Percentiles rank a stretch among this genome's conserved stretches.
Evolutionary conservation across 306 rosid genomes (phyloP).

Genomic region (Trifolium repens): DNA sequence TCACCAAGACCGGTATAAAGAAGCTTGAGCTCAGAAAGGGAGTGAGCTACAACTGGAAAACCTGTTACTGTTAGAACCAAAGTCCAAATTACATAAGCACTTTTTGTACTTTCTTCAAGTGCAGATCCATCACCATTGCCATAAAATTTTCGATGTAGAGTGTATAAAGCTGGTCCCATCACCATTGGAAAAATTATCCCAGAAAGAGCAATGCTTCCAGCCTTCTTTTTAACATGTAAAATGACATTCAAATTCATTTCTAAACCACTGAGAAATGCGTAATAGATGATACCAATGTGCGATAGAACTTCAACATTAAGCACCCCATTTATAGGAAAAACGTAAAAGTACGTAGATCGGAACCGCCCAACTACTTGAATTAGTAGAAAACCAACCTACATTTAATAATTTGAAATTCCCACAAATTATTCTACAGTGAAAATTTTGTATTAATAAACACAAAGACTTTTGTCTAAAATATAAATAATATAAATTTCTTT

Average conservation of each 20-base stretch:
- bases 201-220: conserved; percentile 17
- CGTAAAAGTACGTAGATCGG: rapidly evolving
- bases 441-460: no score
- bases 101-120: neutral
- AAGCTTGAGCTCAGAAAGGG: conserved; percentile 55
- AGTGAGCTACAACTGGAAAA: conserved; percentile 50
- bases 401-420: no score
- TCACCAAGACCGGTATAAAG: conserved; percentile 49
- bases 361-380: conserved; percentile 8
- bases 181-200: conserved; percentile 46
- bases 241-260: conserved; percentile 46
- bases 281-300: conserved; percentile 41
- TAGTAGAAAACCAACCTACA: conserved; percentile 46
- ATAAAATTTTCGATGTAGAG: conserved; percentile 1
- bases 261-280: conserved; percentile 49
- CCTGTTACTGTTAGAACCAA: conserved; percentile 49
- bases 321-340: conserved; percentile 21
- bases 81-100: conserved; percentile 41
- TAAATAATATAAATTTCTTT: neutral
- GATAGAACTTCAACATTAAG: conserved; percentile 30
- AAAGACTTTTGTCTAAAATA: no score
- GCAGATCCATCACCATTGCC: rapidly evolving
- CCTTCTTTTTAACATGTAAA: conserved; percentile 35
- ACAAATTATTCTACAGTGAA: no score
- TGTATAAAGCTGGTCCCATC: conserved; percentile 20